Percentiles rank a stretch among this genome's conserved stretches.
Evolutionary conservation across 2,329 filamentous ascomycete species (phyloP).

Genomic region (Microcyclospora pomicola): DNA sequence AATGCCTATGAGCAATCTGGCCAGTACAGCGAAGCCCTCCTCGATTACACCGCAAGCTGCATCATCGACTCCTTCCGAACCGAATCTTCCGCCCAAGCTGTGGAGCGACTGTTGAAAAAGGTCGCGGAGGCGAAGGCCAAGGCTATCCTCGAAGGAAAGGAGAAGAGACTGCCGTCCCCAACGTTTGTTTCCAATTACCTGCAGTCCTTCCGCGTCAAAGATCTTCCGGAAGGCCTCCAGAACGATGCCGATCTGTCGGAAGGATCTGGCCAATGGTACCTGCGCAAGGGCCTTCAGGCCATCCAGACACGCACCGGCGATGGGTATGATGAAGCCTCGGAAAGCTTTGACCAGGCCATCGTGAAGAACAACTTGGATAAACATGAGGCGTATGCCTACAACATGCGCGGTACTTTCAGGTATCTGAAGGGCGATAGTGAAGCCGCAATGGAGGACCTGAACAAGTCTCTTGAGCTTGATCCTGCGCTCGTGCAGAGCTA

Average conservation of each 20-base stretch:
- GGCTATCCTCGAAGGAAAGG: constrained; percentile 66
- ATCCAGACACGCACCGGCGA: constrained; percentile 79
- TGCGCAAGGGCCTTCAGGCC: constrained; percentile 69
- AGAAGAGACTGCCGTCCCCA: constrained; percentile 79
- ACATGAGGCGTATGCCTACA: constrained; percentile 82
- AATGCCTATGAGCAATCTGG: constrained; percentile 92
- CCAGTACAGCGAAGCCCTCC: constrained; percentile 81
- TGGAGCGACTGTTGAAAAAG: constrained; percentile 90
- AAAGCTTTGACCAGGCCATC: constrained; percentile 76
- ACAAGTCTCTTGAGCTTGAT: constrained; percentile 84
- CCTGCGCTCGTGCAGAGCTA: constrained; percentile 86
- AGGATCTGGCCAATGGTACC: constrained; percentile 67
- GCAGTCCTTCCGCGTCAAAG: constrained; percentile 84
- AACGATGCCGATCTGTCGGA: constrained; percentile 65
- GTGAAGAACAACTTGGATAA: constrained; percentile 68
- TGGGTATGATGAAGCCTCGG: constrained; percentile 77
- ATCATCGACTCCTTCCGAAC: constrained; percentile 98
- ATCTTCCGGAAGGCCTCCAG: constrained; percentile 67
- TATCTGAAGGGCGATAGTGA: constrained; percentile 83
- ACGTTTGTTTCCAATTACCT: constrained; percentile 98
- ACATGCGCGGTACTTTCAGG: constrained; percentile 90
- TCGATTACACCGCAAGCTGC: constrained; percentile 97
- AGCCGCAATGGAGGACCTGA: constrained; percentile 69
- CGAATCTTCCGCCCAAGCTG: constrained; percentile 71
- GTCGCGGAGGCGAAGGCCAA: constrained; percentile 91